Evolutionary conservation across 225 moss, liverwort and hornwort species (phyloP), one percentile per base, ranked within the genome.

Genomic region (Physcomitrium patens): DNA sequence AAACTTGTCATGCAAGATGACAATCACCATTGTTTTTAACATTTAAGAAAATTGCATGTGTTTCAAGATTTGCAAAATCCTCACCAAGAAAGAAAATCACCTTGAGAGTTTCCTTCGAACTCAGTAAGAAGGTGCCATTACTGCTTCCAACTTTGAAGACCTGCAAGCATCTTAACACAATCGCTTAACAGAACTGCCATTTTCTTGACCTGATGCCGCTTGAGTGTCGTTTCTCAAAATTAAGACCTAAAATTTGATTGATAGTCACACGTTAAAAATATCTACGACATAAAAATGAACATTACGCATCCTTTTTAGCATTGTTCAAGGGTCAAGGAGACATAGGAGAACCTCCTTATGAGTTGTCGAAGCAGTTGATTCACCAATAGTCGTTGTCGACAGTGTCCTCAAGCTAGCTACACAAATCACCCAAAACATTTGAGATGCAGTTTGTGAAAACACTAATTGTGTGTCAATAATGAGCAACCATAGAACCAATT

Each of bases 61-160:
- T 27, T 65, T 75, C 61, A 18, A 53, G 50, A 60, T 51, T 76
- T 45, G 63, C 59, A 81, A 57, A 69, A 57, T 17, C 57, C 84
- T 86, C 82, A 88, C 95, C 95, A 72, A 95, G 87, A 78, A 95
- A 91, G 69, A 93, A 95, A 23, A 95, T 76, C 59, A 95, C 91
- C 61, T 77, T 89, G 41, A 67, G 78, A 73, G 82, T 74, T 59
- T 74, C 84, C 68, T 85, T 85, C 18, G 76, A 53, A 54, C 80
- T 20, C 28, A 75, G 61, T 19, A 82, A 69, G 60, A 76, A 61
- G 26, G 80, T 74, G 4, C 53, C 71, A 65, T 63, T 75, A 79
- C 69, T 75, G 22, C 72, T 81, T 63, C 76, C 74, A 23, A 60
- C 73, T 70, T 78, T 78, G 19, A 78, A 70, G 14, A 76, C 78